Conservation (phyloP, 176 grass and related monocot genomes). For the Elymus sibiricus region DNA sequence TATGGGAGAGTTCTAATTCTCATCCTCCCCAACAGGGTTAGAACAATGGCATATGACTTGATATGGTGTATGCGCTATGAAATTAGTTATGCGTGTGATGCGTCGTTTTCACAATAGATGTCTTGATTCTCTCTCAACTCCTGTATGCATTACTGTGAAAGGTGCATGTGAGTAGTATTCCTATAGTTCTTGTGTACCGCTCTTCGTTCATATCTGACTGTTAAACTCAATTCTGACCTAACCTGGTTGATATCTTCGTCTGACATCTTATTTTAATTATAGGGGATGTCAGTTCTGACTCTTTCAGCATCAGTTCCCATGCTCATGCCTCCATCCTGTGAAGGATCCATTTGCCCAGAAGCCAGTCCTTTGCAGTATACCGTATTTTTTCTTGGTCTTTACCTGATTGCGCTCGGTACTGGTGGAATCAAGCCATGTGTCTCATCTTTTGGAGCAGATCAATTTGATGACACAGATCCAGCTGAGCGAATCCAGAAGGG, state of each 20-base stretch:
- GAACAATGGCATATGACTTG: neutral
- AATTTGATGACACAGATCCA: constrained; percentile 91
- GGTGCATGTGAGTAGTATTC: neutral
- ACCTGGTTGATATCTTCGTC: constrained; percentile 7
- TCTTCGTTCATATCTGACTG: neutral
- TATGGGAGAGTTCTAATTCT: neutral
- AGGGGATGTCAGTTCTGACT: constrained; percentile 79
- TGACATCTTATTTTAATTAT: constrained; percentile 25
- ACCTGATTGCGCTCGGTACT: constrained; percentile 80
- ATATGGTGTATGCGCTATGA: neutral
- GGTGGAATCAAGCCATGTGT: constrained; percentile 93
- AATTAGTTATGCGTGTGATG: neutral
- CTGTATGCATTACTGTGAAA: neutral
- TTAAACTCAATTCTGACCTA: neutral
- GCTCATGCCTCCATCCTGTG: constrained; percentile 69
- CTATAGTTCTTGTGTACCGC: neutral
- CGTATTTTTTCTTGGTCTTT: constrained; percentile 81
- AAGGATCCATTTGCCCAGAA: constrained; percentile 62
- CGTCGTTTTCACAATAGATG: neutral
- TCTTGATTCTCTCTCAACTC: neutral
- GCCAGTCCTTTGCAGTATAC: constrained; percentile 65
- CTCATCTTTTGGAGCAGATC: constrained; percentile 86
- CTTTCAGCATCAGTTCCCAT: constrained; percentile 72
- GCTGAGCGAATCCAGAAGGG: constrained; percentile 70
- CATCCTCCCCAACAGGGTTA: neutral